Evolutionary conservation across 208 protist genomes (phyloP).

Genomic region (Acanthamoeba rhysodes): DNA sequence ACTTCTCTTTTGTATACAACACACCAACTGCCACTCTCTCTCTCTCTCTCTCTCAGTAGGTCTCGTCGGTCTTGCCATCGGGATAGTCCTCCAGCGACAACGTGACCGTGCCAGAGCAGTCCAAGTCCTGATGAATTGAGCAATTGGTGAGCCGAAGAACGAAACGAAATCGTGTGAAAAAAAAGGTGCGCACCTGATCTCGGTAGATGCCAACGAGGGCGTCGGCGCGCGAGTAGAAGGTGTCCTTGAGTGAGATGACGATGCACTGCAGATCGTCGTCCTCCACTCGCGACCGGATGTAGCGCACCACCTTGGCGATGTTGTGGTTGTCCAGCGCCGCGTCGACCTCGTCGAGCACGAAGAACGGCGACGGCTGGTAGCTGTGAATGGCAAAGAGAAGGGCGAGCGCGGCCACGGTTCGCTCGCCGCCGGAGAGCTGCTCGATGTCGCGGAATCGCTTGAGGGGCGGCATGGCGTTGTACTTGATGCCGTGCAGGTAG

Average conservation of each 20-base stretch:
- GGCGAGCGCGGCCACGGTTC: slow-evolving; percentile 98
- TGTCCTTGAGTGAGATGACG: slow-evolving; percentile 99
- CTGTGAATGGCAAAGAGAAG: slow-evolving; percentile 98
- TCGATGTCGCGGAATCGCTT: slow-evolving; percentile 99
- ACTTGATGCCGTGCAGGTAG: slow-evolving; percentile 97
- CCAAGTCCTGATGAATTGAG: background rate
- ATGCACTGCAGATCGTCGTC: slow-evolving; percentile 95
- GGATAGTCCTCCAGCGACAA: slow-evolving; percentile 52
- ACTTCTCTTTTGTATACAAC: background rate
- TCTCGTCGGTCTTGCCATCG: slow-evolving; percentile 40
- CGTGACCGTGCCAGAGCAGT: slow-evolving; percentile 54
- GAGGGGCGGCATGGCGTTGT: slow-evolving; percentile 97
- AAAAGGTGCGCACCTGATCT: background rate
- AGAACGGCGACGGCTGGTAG: slow-evolving; percentile 97
- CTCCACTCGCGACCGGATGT: slow-evolving; percentile 90
- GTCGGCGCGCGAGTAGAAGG: slow-evolving; percentile 97
- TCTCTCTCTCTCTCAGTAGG: background rate
- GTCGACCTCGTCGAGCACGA: slow-evolving; percentile 99
- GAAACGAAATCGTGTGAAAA: too few relatives aligned
- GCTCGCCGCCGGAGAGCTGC: slow-evolving; percentile 98
- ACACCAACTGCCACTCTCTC: background rate
- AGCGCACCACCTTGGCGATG: slow-evolving; percentile 96
- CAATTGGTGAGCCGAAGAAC: background rate
- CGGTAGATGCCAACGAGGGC: slow-evolving; percentile 97
- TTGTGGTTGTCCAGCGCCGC: slow-evolving; percentile 98